Evolutionary conservation across 352 stramenopile species (phyloP).

Genomic region (Phytophthora colocasiae): DNA sequence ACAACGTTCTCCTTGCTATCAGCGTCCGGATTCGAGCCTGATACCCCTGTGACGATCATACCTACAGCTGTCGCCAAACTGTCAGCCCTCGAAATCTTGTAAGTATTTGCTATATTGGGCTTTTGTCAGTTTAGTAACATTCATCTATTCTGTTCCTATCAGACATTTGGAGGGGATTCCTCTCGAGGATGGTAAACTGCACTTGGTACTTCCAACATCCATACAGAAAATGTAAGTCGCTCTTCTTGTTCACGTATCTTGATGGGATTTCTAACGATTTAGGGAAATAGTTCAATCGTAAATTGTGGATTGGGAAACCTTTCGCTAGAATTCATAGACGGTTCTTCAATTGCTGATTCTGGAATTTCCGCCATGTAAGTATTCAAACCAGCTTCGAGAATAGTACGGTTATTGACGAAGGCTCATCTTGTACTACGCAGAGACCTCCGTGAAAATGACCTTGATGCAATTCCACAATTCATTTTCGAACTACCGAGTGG

Average conservation of each 20-base stretch:
- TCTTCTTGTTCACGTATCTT: not conserved
- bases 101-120: slow-evolving; percentile 13
- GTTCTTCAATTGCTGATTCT: slow-evolving; percentile 26
- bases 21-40: slow-evolving; percentile 43
- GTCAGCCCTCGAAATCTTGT: slow-evolving; percentile 51
- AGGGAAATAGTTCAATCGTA: slow-evolving; percentile 41
- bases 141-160: slow-evolving; percentile 12
- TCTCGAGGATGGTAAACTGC: slow-evolving; percentile 37
- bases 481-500: slow-evolving; percentile 17
- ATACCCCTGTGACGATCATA: slow-evolving; percentile 40
- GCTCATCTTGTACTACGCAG: slow-evolving; percentile 24
- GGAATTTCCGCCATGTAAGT: slow-evolving; percentile 40
- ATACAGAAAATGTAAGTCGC: slow-evolving; percentile 53
- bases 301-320: slow-evolving; percentile 49
- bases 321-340: slow-evolving; percentile 50
- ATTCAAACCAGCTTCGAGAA: not conserved
- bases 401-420: not conserved
- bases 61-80: slow-evolving; percentile 53
- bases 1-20: slow-evolving; percentile 51
- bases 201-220: slow-evolving; percentile 52
- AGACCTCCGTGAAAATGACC: slow-evolving; percentile 53
- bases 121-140: slow-evolving; percentile 1
- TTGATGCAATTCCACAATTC: slow-evolving; percentile 22
- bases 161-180: slow-evolving; percentile 57
- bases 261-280: no score